These are phyloP conservation scores for Talaromyces pinophilus DNA, from an alignment of 2,329 filamentous ascomycete genomes.

Conservation along the genomic window DNA sequence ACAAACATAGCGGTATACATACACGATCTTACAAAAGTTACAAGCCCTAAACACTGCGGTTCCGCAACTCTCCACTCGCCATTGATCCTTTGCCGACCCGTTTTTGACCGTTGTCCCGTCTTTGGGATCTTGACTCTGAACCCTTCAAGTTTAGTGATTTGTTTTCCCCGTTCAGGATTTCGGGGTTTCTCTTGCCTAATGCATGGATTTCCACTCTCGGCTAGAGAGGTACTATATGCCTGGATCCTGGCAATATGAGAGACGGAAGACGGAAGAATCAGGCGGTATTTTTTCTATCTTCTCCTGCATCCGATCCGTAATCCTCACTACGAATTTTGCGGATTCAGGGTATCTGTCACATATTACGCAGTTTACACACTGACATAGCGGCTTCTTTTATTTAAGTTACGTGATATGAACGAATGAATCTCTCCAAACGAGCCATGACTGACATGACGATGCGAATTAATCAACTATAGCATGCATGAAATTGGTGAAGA, in stretches of 20 bases:
- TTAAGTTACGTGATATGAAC: background rate
- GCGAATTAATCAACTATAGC: background rate
- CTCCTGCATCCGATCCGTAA: background rate
- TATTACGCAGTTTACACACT: background rate
- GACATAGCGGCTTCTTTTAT: background rate
- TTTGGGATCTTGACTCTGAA: background rate
- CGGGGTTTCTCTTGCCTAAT: background rate
- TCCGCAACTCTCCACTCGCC: background rate
- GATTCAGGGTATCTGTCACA: background rate
- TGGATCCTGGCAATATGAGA: background rate
- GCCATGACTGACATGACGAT: background rate
- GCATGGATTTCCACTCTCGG: background rate
- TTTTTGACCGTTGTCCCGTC: background rate
- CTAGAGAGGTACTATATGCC: background rate
- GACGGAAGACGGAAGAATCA: background rate
- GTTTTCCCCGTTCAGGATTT: background rate
- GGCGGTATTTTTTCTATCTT: background rate
- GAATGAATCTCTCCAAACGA: background rate
- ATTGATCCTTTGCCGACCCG: background rate
- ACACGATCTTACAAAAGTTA: background rate
- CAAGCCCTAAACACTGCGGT: conserved; percentile 2
- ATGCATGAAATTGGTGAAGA: background rate
- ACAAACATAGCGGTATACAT: conserved; percentile 4
- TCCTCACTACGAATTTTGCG: background rate
- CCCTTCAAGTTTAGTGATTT: background rate